Evolutionary conservation across 352 stramenopile species (phyloP), one percentile per base, ranked within the genome.

Genomic region (Phytopythium oedochilum): DNA sequence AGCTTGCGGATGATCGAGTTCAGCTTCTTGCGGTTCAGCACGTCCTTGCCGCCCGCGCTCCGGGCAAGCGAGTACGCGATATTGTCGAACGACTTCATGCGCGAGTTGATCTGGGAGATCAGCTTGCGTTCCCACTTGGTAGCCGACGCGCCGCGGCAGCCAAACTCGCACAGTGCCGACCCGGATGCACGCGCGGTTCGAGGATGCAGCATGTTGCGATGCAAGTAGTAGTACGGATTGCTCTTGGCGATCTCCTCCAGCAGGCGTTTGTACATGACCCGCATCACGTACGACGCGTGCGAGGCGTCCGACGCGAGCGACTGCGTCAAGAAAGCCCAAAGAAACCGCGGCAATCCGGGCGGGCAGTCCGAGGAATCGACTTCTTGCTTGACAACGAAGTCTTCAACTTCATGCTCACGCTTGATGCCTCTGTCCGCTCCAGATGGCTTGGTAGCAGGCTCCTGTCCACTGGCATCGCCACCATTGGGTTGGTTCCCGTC

Each of bases 1-100:
- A 91, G 55, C 52, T 91, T 91, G 5, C 81, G 78, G 31, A 91
- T 88, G 18, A 82, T 89, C 20, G 81, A 89, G 61, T 91, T 91
- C 68, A 89, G 78, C 54, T 91, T 91, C 67, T 89, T 89, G 23
- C 81, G 81, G 42, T 75, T 91, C 32, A 89, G 63, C 5, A 83
- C 50, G 36, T 88, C 75, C 38, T 83, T 77, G 3, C 71, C 73
- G 38, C 68, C 73, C 34, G 63, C 78, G 2, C 70, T 78, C 44
- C 73, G 75, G 28, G 81, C 78, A n/a, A 91, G 65, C 7, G 78
- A 83, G 55, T 91, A 91, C 10, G 81, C 81, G 23, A 86, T 59
- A 9, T 75, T 83, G 51, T 91, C 81, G 29, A 91, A 91, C 39
- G 72, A 83, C 39, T 88, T 91, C 78, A 91, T 91, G 20, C 81